Percentiles rank a stretch among this genome's conserved stretches.
Evolutionary conservation across 2,329 filamentous ascomycete species (phyloP).

Genomic region (Xylariales sp.): DNA sequence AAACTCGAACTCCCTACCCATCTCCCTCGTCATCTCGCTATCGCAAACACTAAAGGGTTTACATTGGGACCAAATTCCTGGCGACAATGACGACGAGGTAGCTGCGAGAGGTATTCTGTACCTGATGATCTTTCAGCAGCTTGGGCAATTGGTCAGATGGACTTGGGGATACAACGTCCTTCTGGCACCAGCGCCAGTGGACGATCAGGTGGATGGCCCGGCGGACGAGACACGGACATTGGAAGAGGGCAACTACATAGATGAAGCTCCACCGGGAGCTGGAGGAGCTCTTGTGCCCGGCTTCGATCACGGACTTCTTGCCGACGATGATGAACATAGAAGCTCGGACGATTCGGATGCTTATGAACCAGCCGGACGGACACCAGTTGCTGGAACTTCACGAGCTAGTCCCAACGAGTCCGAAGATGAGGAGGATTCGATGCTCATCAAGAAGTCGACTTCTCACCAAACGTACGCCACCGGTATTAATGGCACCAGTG

Average conservation of each 20-base stretch:
- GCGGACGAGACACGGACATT: conserved; percentile 29
- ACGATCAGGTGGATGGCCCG: conserved; percentile 55
- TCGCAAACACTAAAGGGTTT: conserved; percentile 88
- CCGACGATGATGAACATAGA: conserved; percentile 26
- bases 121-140: conserved; percentile 93
- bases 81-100: conserved; percentile 93
- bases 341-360: conserved; percentile 39
- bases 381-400: conserved; percentile 47
- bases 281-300: conserved; percentile 41
- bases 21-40: conserved; percentile 89
- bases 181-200: conserved; percentile 76
- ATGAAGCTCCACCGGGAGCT: conserved; percentile 32
- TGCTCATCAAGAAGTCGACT: conserved; percentile 22
- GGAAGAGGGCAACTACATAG: conserved; percentile 57
- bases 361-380: conserved; percentile 53
- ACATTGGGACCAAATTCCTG: conserved; percentile 87
- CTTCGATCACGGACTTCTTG: conserved; percentile 34
- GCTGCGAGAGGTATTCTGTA: conserved; percentile 92
- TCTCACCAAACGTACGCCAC: conserved; percentile 24
- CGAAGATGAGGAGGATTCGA: conserved; percentile 38
- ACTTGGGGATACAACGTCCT: conserved; percentile 97
- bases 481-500: conserved; percentile 15
- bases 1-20: conserved; percentile 96
- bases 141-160: conserved; percentile 93
- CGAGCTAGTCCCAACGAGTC: conserved; percentile 44